phyloP scores from a whole-genome alignment of 371 early-diverging fungal genomes.

The Mucor saturninus region DNA sequence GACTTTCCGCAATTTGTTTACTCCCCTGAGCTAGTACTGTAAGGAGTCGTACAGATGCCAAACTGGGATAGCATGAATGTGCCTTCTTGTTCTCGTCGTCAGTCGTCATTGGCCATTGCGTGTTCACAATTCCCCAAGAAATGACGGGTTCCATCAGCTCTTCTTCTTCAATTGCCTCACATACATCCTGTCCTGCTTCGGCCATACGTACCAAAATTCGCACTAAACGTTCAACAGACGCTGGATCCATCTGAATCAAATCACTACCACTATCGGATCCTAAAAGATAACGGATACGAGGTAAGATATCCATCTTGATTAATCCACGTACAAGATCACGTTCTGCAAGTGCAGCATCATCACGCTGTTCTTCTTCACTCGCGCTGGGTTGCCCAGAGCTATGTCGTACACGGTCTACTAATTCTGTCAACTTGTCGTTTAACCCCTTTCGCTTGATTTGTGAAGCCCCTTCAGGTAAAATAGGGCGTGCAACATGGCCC shows the following conservation, averaged over 20 bases:
- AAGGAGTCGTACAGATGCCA: conserved; percentile 45
- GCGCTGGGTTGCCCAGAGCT: conserved; percentile 18
- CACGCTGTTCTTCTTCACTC: conserved; percentile 25
- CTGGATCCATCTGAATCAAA: conserved; percentile 40
- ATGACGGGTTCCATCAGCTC: conserved; percentile 53
- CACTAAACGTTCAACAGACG: conserved; percentile 48
- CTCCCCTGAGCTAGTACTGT: conserved; percentile 52
- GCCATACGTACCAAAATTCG: conserved; percentile 54
- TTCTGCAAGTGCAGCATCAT: conserved; percentile 55
- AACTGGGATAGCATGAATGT: conserved; percentile 33
- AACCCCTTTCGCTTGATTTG: conserved; percentile 14
- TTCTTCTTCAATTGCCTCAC: conserved; percentile 51
- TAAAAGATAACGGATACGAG: conserved; percentile 61
- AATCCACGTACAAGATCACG: conserved; percentile 59
- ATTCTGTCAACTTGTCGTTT: conserved; percentile 25
- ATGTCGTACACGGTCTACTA: conserved; percentile 32
- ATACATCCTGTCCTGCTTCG: conserved; percentile 46
- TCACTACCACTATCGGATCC: conserved; percentile 30
- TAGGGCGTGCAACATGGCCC: conserved; percentile 31
- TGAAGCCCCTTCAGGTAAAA: conserved; percentile 2
- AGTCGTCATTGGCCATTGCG: conserved; percentile 59
- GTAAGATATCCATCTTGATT: conserved; percentile 59
- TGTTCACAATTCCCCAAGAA: conserved; percentile 42
- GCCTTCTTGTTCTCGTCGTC: conserved; percentile 3
- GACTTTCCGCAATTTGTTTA: conserved; percentile 46